Conservation (phyloP, 306 rosid genomes). For the Boehmeria nivea region DNA sequence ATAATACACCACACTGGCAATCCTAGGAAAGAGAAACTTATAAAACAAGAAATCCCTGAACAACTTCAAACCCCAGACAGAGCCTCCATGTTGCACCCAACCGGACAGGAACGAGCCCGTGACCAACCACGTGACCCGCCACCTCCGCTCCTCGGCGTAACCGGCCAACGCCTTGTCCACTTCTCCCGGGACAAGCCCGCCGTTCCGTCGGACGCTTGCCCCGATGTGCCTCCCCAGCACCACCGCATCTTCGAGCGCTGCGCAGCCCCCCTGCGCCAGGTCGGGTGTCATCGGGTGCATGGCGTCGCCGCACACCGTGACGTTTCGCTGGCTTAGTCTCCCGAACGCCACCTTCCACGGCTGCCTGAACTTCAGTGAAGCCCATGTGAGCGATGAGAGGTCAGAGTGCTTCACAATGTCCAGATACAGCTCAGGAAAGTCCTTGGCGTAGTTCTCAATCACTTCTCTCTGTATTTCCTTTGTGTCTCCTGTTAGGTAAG, state of each 20-base stretch:
- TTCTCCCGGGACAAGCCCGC: neutral
- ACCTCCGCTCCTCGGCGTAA: slow-evolving; percentile 1
- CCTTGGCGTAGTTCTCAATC: neutral
- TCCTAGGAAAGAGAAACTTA: neutral
- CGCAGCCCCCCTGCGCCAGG: neutral
- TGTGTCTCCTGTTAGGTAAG: neutral
- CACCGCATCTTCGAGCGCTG: neutral
- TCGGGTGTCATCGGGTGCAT: neutral
- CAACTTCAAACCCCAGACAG: neutral
- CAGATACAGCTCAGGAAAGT: neutral
- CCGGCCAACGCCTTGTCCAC: neutral
- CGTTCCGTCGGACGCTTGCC: neutral
- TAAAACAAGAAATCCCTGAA: slow-evolving; percentile 2
- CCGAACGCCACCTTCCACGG: neutral
- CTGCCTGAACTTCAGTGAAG: neutral
- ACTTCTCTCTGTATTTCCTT: neutral
- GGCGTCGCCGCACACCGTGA: slow-evolving; percentile 1
- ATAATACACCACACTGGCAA: neutral
- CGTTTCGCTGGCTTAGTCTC: neutral
- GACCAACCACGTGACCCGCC: neutral
- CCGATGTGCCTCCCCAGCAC: neutral
- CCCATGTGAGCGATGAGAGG: neutral
- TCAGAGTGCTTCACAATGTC: neutral
- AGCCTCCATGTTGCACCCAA: slow-evolving; percentile 8
- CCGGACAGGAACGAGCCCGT: neutral